Percentiles rank a stretch among this genome's conserved stretches.
Conservation (phyloP, 306 rosid genomes). For the Hippophae rhamnoides region DNA sequence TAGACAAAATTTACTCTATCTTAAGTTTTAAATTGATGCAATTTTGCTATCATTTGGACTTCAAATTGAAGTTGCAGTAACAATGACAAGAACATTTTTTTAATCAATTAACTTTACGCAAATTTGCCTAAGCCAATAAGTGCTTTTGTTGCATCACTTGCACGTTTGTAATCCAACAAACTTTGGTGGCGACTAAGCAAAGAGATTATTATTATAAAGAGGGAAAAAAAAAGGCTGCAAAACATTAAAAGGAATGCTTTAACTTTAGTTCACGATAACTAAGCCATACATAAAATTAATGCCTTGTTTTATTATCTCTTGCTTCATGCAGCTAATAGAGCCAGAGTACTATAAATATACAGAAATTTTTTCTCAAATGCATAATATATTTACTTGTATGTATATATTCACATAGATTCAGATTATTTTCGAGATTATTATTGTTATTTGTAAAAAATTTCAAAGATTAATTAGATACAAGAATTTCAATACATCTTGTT, state of each 20-base stretch:
- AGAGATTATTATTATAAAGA: constrained; percentile 29
- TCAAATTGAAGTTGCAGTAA: too few species aligned
- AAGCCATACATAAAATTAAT: neutral
- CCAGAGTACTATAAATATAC: neutral
- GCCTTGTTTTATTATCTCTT: neutral
- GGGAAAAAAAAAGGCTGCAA: neutral
- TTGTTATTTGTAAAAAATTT: too few species aligned
- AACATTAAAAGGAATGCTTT: constrained; percentile 18
- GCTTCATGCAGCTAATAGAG: neutral
- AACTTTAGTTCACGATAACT: constrained; percentile 29
- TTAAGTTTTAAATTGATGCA: neutral
- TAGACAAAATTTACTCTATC: neutral
- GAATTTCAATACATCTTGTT: neutral
- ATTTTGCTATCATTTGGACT: too few species aligned
- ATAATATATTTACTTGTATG: too few species aligned
- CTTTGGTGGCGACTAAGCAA: constrained; percentile 70
- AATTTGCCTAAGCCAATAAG: neutral
- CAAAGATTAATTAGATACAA: neutral
- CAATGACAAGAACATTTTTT: too few species aligned
- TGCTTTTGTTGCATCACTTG: constrained; percentile 15
- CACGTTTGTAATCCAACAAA: constrained; percentile 38
- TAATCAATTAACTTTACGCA: neutral
- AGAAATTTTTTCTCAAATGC: too few species aligned
- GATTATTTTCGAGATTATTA: neutral
- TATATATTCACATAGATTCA: neutral